These are phyloP conservation scores for Tillandsia leiboldiana DNA, from an alignment of 176 grass and related monocot genomes.

Conservation along the genomic window DNA sequence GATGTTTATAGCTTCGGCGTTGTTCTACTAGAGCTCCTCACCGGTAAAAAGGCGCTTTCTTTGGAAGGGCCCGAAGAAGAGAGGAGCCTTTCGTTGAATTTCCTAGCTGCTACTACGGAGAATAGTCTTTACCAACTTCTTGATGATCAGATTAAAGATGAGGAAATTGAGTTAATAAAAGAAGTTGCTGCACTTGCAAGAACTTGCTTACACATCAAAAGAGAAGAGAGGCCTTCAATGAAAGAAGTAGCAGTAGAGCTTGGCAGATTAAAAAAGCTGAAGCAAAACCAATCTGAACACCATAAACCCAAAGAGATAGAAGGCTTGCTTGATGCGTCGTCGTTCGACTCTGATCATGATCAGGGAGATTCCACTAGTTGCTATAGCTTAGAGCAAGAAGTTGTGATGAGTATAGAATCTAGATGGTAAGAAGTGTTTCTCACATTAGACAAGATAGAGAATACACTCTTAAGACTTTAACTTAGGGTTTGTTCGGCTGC, in stretches of 20 bases:
- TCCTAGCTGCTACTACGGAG: too few relatives aligned
- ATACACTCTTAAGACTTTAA: too few relatives aligned
- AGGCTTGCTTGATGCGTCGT: not conserved
- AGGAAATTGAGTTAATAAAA: too few relatives aligned
- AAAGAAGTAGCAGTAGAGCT: not conserved
- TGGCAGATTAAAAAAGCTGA: not conserved
- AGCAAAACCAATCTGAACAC: not conserved
- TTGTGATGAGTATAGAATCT: not conserved
- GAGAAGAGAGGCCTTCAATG: not conserved
- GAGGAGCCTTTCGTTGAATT: too few relatives aligned
- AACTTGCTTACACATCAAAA: not conserved
- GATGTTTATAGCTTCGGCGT: not conserved
- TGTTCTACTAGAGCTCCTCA: not conserved
- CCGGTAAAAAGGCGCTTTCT: too few relatives aligned
- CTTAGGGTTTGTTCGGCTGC: too few relatives aligned
- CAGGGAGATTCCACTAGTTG: not conserved
- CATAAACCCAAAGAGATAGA: not conserved
- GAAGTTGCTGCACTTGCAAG: too few relatives aligned
- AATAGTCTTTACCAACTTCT: too few relatives aligned
- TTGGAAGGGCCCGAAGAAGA: too few relatives aligned
- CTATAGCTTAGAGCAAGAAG: not conserved
- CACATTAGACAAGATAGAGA: too few relatives aligned
- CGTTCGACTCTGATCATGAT: not conserved
- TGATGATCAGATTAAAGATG: too few relatives aligned
- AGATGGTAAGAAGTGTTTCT: not conserved